phyloP scores from a whole-genome alignment of 1,284 basidiomycete species.

The Apiotrichum brassicae region DNA sequence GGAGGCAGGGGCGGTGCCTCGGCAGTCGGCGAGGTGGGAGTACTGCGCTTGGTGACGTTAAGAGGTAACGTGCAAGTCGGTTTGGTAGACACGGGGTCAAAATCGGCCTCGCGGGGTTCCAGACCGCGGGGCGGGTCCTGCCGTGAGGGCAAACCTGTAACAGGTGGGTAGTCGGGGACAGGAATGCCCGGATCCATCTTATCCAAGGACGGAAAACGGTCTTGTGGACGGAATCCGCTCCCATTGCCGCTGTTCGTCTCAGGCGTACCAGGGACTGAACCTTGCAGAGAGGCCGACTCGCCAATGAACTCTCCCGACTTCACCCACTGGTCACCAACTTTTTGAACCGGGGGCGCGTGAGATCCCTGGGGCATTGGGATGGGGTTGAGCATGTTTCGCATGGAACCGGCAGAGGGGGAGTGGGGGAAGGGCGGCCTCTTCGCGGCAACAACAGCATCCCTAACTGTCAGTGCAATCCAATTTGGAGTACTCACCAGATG shows the following conservation, averaged over 20 bases:
- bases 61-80: not conserved
- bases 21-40: not conserved
- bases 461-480: conserved; percentile 1
- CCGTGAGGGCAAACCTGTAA: too few species aligned
- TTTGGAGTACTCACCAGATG: conserved; percentile 30
- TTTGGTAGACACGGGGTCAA: not conserved
- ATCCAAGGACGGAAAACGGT: not conserved
- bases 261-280: not conserved
- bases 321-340: conserved; percentile 41
- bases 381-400: conserved; percentile 1
- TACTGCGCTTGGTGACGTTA: not conserved
- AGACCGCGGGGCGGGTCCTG: too few species aligned
- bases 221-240: not conserved
- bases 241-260: not conserved
- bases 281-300: not conserved
- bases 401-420: conserved; percentile 13
- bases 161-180: too few species aligned
- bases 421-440: conserved; percentile 31
- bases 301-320: conserved; percentile 22
- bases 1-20: conserved; percentile 6
- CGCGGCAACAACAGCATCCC: conserved; percentile 34
- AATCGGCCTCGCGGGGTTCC: not conserved
- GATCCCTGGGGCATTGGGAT: conserved; percentile 1
- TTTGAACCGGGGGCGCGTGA: conserved; percentile 27
- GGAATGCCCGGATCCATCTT: not conserved